A percentile compares a stretch with the other conserved stretches of the same genome.
These are phyloP conservation scores for Cladophialophora chaetospira DNA, from an alignment of 2,329 filamentous ascomycete genomes.

Conservation along the genomic window DNA sequence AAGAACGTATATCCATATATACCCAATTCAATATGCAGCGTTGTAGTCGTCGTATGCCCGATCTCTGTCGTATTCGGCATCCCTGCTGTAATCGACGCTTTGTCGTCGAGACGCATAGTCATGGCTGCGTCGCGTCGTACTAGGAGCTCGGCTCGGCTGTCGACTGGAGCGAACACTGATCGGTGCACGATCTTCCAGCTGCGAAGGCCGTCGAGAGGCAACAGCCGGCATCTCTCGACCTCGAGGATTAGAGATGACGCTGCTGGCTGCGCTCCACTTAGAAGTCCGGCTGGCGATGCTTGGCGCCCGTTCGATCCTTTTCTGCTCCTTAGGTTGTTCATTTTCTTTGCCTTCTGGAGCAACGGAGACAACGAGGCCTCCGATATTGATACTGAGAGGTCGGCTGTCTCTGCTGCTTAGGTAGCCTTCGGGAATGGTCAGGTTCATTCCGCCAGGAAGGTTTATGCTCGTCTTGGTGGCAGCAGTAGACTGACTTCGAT, in stretches of 20 bases:
- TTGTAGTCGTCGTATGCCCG: conserved; percentile 17
- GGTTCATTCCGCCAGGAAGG: conserved; percentile 22
- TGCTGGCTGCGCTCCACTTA: conserved; percentile 24
- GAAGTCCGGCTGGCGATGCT: conserved; percentile 25
- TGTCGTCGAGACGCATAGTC: conserved; percentile 19
- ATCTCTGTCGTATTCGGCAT: not conserved
- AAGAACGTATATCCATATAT: not conserved
- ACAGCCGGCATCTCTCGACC: conserved; percentile 5
- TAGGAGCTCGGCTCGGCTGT: conserved; percentile 26
- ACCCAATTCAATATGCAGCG: conserved; percentile 7
- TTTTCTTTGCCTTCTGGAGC: conserved; percentile 17
- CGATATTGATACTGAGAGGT: conserved; percentile 27
- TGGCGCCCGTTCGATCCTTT: conserved; percentile 27
- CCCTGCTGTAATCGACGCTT: conserved; percentile 23
- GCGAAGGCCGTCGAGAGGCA: conserved; percentile 21
- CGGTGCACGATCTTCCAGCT: conserved; percentile 20
- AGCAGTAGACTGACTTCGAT: conserved; percentile 23
- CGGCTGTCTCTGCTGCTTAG: conserved; percentile 21
- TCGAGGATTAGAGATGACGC: conserved; percentile 16
- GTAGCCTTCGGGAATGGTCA: conserved; percentile 27
- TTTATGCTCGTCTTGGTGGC: conserved; percentile 23
- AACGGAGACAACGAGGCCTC: conserved; percentile 18
- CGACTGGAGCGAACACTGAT: conserved; percentile 20
- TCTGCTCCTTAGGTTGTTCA: conserved; percentile 23
- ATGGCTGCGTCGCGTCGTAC: conserved; percentile 11